Evolutionary conservation across 164 flowering plant species (phyloP).

Genomic region (Vitis riparia): DNA sequence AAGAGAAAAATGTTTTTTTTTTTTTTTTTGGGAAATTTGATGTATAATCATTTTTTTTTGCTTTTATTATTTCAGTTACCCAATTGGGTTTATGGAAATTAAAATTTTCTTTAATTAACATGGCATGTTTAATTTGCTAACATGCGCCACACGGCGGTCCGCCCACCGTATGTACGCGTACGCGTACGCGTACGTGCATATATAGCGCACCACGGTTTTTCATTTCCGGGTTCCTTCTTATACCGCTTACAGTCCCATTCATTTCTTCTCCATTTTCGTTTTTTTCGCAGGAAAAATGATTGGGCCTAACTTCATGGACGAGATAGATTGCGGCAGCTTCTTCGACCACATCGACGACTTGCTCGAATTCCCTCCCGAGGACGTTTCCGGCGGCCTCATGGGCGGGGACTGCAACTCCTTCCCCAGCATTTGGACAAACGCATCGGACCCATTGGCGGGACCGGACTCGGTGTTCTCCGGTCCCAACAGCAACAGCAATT

Average conservation of each 20-base stretch:
- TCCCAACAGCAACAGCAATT: conserved; percentile 15
- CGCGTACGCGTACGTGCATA: too few relatives aligned
- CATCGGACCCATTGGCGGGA: conserved; percentile 38
- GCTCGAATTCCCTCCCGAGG: conserved; percentile 73
- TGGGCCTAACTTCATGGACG: conserved; percentile 49
- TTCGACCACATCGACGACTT: conserved; percentile 89
- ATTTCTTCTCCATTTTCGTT: neutral
- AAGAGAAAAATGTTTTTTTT: too few relatives aligned
- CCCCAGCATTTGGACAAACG: conserved; percentile 33
- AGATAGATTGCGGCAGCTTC: conserved; percentile 71
- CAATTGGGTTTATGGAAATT: too few relatives aligned
- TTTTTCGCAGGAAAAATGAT: conserved; percentile 29
- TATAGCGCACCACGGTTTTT: too few relatives aligned
- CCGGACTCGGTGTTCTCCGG: conserved; percentile 37
- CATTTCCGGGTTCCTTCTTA: too few relatives aligned
- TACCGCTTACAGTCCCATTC: neutral
- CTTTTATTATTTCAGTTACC: too few relatives aligned
- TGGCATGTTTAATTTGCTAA: conserved; percentile 1
- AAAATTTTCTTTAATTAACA: neutral
- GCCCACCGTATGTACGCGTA: too few relatives aligned
- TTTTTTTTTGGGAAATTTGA: too few relatives aligned
- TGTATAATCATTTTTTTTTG: too few relatives aligned
- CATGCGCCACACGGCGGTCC: conserved; percentile 7
- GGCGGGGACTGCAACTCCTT: conserved; percentile 24
- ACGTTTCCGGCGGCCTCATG: conserved; percentile 24